These are phyloP conservation scores for Paraphoma sp. DNA, from an alignment of 2,329 filamentous ascomycete species.

Conservation along the genomic window DNA sequence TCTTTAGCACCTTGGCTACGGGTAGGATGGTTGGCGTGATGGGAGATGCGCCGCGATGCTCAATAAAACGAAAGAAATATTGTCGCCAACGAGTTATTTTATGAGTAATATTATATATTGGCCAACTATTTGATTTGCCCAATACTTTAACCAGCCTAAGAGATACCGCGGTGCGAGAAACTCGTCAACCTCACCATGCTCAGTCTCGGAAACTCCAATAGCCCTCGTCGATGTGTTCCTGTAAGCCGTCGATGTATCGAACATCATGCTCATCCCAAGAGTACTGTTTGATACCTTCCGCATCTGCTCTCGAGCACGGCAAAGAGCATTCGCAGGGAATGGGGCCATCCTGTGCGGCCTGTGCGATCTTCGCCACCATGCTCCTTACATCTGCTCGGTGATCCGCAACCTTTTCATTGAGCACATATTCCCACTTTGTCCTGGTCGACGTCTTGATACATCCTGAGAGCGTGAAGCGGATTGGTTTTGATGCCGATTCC, in stretches of 20 bases:
- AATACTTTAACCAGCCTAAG: too few species aligned
- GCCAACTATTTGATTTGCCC: too few species aligned
- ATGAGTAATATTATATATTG: too few species aligned
- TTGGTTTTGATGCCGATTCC: not conserved
- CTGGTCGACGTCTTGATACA: constrained; percentile 18
- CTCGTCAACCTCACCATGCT: not conserved
- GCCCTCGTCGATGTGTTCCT: constrained; percentile 3
- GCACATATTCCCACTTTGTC: constrained; percentile 11
- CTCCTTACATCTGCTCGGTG: not conserved
- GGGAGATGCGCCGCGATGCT: not conserved
- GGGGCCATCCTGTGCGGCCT: not conserved
- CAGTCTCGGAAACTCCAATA: constrained; percentile 14
- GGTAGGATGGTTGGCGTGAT: not conserved
- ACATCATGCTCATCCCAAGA: constrained; percentile 5
- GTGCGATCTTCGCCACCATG: not conserved
- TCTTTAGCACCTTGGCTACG: not conserved
- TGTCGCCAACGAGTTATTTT: too few species aligned
- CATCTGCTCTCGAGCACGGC: constrained; percentile 5
- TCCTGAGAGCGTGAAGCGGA: constrained; percentile 10
- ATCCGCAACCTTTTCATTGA: constrained; percentile 1
- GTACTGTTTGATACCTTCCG: not conserved
- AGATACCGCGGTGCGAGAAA: too few species aligned
- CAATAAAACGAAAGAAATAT: too few species aligned
- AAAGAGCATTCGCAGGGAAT: constrained; percentile 12
- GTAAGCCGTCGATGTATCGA: constrained; percentile 5